phyloP scores from a whole-genome alignment of 768 basidiomycete species.

The Dentipellis sp. region DNA sequence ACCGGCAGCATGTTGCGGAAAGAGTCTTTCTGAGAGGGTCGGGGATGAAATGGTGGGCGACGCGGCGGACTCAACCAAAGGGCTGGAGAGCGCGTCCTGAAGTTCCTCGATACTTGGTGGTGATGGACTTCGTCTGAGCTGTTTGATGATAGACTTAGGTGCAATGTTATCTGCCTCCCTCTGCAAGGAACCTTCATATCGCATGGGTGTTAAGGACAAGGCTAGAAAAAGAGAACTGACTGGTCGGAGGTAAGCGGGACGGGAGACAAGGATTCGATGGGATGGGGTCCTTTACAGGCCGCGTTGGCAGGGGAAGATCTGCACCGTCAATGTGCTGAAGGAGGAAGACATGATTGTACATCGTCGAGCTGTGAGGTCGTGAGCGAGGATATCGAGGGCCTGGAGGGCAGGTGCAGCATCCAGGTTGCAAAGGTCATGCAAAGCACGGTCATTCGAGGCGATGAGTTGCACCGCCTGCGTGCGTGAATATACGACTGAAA shows the following conservation, averaged over 20 bases:
- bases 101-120: slow-evolving; percentile 21
- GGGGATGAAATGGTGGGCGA: slow-evolving; percentile 17
- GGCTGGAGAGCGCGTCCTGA: slow-evolving; percentile 10
- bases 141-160: slow-evolving; percentile 46
- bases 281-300: slow-evolving; percentile 27
- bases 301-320: background rate
- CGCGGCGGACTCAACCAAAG: slow-evolving; percentile 18
- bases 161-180: slow-evolving; percentile 59
- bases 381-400: background rate
- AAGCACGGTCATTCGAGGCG: no score
- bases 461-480: no score
- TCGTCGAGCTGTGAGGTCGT: background rate
- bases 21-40: slow-evolving; percentile 6
- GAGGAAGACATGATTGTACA: slow-evolving; percentile 11
- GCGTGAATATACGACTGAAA: no score
- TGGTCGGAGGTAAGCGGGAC: slow-evolving; percentile 56
- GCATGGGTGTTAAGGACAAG: slow-evolving; percentile 13
- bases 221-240: slow-evolving; percentile 27
- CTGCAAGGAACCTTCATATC: slow-evolving; percentile 49
- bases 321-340: slow-evolving; percentile 6
- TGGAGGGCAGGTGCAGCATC: background rate
- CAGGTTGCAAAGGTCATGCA: no score
- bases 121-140: slow-evolving; percentile 25
- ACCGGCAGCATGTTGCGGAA: slow-evolving; percentile 11
- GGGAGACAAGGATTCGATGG: slow-evolving; percentile 51